A percentile compares a stretch with the other conserved stretches of the same genome.
phyloP scores from a whole-genome alignment of 192 early-diverging fungal species.

The Linnemannia schmuckeri region DNA sequence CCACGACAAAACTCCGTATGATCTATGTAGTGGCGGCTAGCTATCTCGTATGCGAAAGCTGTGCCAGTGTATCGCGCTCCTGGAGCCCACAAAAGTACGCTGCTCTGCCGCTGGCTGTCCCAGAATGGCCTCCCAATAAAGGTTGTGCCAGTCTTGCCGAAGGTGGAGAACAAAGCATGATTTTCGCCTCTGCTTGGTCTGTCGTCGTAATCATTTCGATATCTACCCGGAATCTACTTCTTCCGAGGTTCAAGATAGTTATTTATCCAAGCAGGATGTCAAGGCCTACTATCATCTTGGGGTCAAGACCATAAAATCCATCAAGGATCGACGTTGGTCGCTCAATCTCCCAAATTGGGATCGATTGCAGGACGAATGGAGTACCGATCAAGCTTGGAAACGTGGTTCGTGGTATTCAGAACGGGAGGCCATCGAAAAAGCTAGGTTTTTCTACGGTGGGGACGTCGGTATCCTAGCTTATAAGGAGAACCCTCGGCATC shows the following conservation, averaged over 20 bases:
- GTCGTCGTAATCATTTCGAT: neutral
- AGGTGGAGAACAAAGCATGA: neutral
- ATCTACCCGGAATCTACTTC: neutral
- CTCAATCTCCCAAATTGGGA: neutral
- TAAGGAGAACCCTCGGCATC: neutral
- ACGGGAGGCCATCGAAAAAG: neutral
- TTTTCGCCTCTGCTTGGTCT: neutral
- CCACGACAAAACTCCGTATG: neutral
- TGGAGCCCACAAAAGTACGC: neutral
- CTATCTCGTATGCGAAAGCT: neutral
- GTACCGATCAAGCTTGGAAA: neutral
- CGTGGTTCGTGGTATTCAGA: neutral
- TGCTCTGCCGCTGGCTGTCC: neutral
- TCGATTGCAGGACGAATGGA: neutral
- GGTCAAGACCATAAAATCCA: neutral
- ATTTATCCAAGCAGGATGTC: neutral
- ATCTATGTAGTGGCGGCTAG: neutral
- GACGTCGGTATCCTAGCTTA: conserved; percentile 1
- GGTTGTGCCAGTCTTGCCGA: neutral
- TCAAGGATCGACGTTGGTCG: neutral
- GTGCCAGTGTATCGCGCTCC: neutral
- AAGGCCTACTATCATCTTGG: neutral
- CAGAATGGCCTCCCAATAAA: neutral
- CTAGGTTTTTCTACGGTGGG: neutral
- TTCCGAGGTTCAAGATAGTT: neutral